A percentile compares a stretch with the other conserved stretches of the same genome.
Evolutionary conservation across 2,329 filamentous ascomycete species (phyloP).

Genomic region (Aspergillus flavus): DNA sequence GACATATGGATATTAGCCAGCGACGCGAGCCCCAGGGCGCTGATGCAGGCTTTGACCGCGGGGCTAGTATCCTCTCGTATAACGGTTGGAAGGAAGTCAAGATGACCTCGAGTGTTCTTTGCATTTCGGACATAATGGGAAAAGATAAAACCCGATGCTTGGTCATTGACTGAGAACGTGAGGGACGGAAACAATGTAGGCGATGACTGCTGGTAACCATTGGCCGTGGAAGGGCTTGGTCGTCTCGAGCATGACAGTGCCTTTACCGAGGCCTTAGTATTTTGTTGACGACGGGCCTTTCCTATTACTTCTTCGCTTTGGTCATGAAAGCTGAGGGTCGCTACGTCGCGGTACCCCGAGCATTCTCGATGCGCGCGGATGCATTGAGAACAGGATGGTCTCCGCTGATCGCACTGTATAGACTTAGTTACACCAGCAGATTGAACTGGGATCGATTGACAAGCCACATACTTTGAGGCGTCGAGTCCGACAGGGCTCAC

Average conservation of each 20-base stretch:
- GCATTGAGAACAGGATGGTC: constrained; percentile 26
- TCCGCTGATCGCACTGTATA: constrained; percentile 25
- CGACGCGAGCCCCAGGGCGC: constrained; percentile 17
- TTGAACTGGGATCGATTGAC: no score
- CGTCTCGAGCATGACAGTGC: not conserved
- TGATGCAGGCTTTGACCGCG: constrained; percentile 15
- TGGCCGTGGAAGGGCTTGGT: not conserved
- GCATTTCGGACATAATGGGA: constrained; percentile 14
- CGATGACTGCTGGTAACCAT: not conserved
- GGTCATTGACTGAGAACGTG: constrained; percentile 12
- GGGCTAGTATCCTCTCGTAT: constrained; percentile 10
- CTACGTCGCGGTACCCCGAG: constrained; percentile 24
- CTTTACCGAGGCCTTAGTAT: no score
- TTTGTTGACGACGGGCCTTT: constrained; percentile 11
- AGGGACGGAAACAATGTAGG: not conserved
- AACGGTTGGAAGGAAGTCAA: constrained; percentile 13
- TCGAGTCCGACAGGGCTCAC: constrained; percentile 17
- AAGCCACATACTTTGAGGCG: constrained; percentile 15
- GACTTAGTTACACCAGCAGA: constrained; percentile 1
- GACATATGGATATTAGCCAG: constrained; percentile 13
- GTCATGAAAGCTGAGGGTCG: constrained; percentile 21
- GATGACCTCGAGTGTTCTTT: constrained; percentile 6
- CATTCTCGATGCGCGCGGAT: constrained; percentile 20
- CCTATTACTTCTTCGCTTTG: constrained; percentile 23
- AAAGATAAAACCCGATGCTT: constrained; percentile 12